Evolutionary conservation across 2,329 filamentous ascomycete genomes (phyloP).

Genomic region (Botrytis sinoallii): DNA sequence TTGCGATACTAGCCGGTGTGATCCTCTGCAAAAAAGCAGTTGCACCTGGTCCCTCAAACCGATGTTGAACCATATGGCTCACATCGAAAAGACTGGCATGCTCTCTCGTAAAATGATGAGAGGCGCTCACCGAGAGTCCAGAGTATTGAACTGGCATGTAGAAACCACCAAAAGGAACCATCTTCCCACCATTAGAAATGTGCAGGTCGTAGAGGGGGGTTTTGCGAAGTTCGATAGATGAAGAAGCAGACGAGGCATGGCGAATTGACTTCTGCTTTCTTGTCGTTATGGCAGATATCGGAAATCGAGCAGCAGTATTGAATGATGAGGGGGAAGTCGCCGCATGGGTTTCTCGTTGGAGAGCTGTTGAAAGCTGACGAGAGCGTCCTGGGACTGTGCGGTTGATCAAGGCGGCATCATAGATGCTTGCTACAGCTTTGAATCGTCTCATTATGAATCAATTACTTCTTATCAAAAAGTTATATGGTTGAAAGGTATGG

Average conservation of each 20-base stretch:
- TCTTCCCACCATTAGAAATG: slow-evolving; percentile 76
- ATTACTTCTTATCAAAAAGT: slow-evolving; percentile 23
- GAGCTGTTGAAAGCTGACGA: slow-evolving; percentile 32
- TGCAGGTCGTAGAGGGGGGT: slow-evolving; percentile 80
- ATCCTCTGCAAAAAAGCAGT: slow-evolving; percentile 78
- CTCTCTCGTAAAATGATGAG: slow-evolving; percentile 83
- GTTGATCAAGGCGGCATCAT: slow-evolving; percentile 23
- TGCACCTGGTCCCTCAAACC: slow-evolving; percentile 76
- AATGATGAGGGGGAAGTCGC: slow-evolving; percentile 15
- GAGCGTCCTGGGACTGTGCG: slow-evolving; percentile 24
- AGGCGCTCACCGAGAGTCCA: slow-evolving; percentile 72
- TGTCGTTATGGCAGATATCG: slow-evolving; percentile 1
- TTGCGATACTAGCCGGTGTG: slow-evolving; percentile 70
- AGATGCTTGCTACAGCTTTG: slow-evolving; percentile 29
- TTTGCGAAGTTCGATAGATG: slow-evolving; percentile 46
- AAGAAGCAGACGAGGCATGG: slow-evolving; percentile 26
- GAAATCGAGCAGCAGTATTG: slow-evolving; percentile 14
- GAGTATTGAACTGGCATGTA: slow-evolving; percentile 90
- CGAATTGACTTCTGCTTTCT: slow-evolving; percentile 10
- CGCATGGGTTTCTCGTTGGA: slow-evolving; percentile 20
- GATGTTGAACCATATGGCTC: slow-evolving; percentile 92
- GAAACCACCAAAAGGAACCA: slow-evolving; percentile 95
- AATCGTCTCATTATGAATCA: slow-evolving; percentile 35
- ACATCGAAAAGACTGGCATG: slow-evolving; percentile 94
- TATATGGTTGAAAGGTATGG: slow-evolving; percentile 17